Evolutionary conservation across 192 early-diverging fungal species (phyloP), one percentile per base, ranked within the genome.

Genomic region (Haplosporangium gracile): DNA sequence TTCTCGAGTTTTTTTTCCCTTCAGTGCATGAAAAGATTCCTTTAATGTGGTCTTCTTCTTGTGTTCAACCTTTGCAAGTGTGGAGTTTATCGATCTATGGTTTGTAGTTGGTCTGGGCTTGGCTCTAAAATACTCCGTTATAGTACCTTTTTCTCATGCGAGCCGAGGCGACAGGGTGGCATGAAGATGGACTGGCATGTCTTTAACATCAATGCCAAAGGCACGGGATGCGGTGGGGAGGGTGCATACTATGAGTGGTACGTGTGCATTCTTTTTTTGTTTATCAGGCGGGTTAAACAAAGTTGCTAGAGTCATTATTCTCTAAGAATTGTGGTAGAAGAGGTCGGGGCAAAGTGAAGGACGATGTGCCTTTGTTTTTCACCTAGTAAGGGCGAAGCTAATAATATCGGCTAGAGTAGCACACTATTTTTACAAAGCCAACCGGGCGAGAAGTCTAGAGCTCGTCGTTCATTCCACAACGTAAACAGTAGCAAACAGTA

Each of bases 1-100:
- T 18, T 51, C 20, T 57, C n/a, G 55, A 26, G 1, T 57, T 55
- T 55, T 55, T 55, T 55, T 55, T 57, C 26, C 55, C n/a, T 57
- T n/a, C 24, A 55, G 51, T 55, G 55, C 60, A 65, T 65, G 60
- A 65, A 65, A 34, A 65, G 60, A 65, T 34, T 65, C 60, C 60
- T 32, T 32, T 65, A 65, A 65, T 65, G 60, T 65, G 60, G n/a
- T 65, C 60, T 7, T 4, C 7, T 65, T 65, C 60, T 65, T 65
- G 60, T 65, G 60, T 32, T 32, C 43, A 45, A 45, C 43, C 43
- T 45, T 13, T 29, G 10, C 26, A 24, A 32, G 29, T 34, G 60
- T 65, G 60, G 60, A 65, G 60, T 13, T 13, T 65, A 65, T 32
- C 29, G 29, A 65, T 11, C n/a, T 29, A 11, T 9, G 26, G 26